Base-by-base conservation (phyloP, 2,329 filamentous ascomycete species). In the Arthrobotrys sinensis region DNA sequence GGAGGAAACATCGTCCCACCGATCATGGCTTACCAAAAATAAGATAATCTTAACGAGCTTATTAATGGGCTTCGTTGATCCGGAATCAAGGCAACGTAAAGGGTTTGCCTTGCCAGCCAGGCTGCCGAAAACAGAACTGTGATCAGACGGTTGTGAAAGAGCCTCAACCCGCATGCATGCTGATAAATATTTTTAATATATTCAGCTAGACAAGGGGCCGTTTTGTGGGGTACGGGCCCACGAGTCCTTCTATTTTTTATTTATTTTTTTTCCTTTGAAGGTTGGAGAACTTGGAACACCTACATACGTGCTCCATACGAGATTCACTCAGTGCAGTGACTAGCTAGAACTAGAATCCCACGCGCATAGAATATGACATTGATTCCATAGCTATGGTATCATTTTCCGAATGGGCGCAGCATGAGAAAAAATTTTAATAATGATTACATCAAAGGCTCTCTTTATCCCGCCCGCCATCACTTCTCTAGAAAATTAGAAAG, bases 101-200 rank as follows among this genome's bases (percentile, higher is more conserved):
- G 14, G 40, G 14, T 34, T 46, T 21, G 57, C 57, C 36, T 63
- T 32, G 40, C 24, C 36, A 63, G 11, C 28, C 21, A 34, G 24
- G 14, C 21, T 10, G 12, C 53, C 32, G 32, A 57, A 38, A 57
- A 38, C 52, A 57, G 50, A 34, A 36, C 34, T 8, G n/a, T 11
- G 38, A 36, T 32, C 19, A 46, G 64, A 12, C 21, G 12, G n/a
- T 11, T n/a, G 6, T 16, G 45, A 14, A 55, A 45, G 67, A 78
- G 75, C 75, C 67, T 66, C 75, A 78, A 48, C 75, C 62, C 52
- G 62, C 70, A 62, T 70, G 72, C 70, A 62, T 70, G 72, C 65
- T 77, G 72, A 70, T 63, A 72, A 67, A 72, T 78, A 38, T 21
- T 28, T 52, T 40, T 46, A 62, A 78, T 72, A 28, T 72, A 72